Evolutionary conservation across 768 basidiomycete species (phyloP).

Genomic region (Serendipita sp.): DNA sequence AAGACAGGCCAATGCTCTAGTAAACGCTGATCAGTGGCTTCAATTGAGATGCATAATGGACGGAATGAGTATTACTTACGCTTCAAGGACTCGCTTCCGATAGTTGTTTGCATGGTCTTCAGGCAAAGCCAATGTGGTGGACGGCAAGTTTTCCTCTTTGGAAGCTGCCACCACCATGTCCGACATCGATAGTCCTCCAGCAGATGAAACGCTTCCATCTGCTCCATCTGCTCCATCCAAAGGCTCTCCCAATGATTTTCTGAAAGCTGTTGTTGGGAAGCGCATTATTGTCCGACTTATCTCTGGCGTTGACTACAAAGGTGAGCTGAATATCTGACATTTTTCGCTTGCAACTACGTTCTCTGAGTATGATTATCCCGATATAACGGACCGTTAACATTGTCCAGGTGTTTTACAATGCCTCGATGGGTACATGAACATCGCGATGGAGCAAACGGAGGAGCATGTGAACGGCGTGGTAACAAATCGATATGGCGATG

Average conservation of each 20-base stretch:
- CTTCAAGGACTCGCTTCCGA: neutral
- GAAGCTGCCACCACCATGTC: neutral
- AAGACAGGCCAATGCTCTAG: conserved; percentile 56
- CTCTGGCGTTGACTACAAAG: conserved; percentile 85
- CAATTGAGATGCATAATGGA: neutral
- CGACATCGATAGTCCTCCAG: conserved; percentile 6
- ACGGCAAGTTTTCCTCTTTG: neutral
- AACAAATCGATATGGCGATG: conserved; percentile 85
- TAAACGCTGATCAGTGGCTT: conserved; percentile 35
- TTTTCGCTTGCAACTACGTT: neutral
- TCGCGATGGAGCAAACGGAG: conserved; percentile 92
- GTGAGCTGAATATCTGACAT: conserved; percentile 27
- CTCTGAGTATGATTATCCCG: neutral
- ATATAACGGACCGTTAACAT: neutral
- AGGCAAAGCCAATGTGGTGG: neutral
- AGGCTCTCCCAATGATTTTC: conserved; percentile 82
- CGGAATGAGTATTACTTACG: neutral
- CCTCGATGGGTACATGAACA: conserved; percentile 98
- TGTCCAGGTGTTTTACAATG: conserved; percentile 73
- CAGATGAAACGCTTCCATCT: conserved; percentile 25
- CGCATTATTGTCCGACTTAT: conserved; percentile 80
- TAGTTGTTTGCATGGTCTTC: neutral
- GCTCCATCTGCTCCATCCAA: conserved; percentile 31
- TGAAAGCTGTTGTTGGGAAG: conserved; percentile 95
- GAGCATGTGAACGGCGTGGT: conserved; percentile 80